Conservation (phyloP, 441 rosid species). For the Adansonia madagascariensis region DNA sequence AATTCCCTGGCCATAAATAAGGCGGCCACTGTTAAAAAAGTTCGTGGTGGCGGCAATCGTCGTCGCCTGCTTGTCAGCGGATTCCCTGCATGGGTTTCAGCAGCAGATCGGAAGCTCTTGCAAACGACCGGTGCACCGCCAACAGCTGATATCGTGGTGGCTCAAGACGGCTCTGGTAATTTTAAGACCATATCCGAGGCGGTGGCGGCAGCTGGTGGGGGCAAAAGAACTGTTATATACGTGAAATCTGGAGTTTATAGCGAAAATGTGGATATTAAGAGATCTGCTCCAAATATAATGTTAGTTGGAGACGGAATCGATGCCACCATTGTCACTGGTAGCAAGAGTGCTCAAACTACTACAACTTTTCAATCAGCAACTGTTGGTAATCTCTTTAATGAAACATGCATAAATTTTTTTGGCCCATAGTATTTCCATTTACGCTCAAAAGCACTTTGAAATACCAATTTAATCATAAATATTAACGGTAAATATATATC, state of each 20-base stretch:
- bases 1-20: conserved; percentile 72
- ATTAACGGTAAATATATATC: not conserved
- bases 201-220: conserved; percentile 48
- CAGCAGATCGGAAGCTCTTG: conserved; percentile 53
- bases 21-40: conserved; percentile 33
- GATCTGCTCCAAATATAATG: conserved; percentile 46
- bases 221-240: conserved; percentile 51
- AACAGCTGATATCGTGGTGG: conserved; percentile 56
- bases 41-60: conserved; percentile 32
- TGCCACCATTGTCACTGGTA: conserved; percentile 56
- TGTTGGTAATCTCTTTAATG: conserved; percentile 44
- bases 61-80: conserved; percentile 46
- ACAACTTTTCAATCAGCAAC: conserved; percentile 69
- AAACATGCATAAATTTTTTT: not conserved
- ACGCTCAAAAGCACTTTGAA: too few species aligned
- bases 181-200: conserved; percentile 56
- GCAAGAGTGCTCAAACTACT: conserved; percentile 44
- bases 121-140: conserved; percentile 30
- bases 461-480: too few species aligned
- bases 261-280: conserved; percentile 53
- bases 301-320: conserved; percentile 64
- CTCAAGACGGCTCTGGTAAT: conserved; percentile 63
- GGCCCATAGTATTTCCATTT: too few species aligned
- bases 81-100: conserved; percentile 56
- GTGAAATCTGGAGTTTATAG: conserved; percentile 57